Evolutionary conservation across 768 basidiomycete species (phyloP).

Genomic region (Vishniacozyma victoriae): DNA sequence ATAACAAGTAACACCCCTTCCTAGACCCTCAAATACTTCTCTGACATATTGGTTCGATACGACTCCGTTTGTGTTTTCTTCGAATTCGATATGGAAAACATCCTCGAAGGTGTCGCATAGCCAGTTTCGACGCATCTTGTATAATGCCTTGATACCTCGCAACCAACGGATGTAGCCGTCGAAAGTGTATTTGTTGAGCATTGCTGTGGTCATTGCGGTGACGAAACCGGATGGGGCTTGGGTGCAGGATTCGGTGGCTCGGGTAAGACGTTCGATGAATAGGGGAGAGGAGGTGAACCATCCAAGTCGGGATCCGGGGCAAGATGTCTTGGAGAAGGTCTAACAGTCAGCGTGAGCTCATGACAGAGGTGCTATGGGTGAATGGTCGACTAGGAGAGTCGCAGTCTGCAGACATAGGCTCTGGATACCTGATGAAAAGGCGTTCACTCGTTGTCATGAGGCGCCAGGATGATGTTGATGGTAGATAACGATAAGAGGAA

Average conservation of each 20-base stretch:
- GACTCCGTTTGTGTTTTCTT: slow-evolving; percentile 28
- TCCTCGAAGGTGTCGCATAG: slow-evolving; percentile 59
- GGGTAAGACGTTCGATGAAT: slow-evolving; percentile 69
- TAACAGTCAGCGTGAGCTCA: slow-evolving; percentile 1
- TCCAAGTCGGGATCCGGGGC: slow-evolving; percentile 69
- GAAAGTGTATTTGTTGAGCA: slow-evolving; percentile 62
- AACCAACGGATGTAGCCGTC: slow-evolving; percentile 74
- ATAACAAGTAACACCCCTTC: slow-evolving; percentile 53
- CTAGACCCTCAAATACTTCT: slow-evolving; percentile 43
- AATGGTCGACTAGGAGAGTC: too few species aligned
- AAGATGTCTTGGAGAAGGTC: slow-evolving; percentile 57
- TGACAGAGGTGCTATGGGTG: not conserved
- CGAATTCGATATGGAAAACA: slow-evolving; percentile 57
- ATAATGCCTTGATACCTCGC: slow-evolving; percentile 54
- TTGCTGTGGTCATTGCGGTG: slow-evolving; percentile 56
- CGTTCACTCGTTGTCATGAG: too few species aligned
- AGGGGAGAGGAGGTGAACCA: slow-evolving; percentile 72
- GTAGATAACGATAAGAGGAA: not conserved
- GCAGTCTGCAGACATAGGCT: too few species aligned
- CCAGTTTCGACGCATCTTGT: slow-evolving; percentile 46
- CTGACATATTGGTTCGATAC: slow-evolving; percentile 28
- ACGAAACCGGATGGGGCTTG: slow-evolving; percentile 67
- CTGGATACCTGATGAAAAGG: too few species aligned
- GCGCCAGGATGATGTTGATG: too few species aligned
- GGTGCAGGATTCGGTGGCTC: slow-evolving; percentile 62